Evolutionary conservation across 2,329 filamentous ascomycete genomes (phyloP), one percentile per base, ranked within the genome.

Genomic region (Paraphoma chrysanthemicola): DNA sequence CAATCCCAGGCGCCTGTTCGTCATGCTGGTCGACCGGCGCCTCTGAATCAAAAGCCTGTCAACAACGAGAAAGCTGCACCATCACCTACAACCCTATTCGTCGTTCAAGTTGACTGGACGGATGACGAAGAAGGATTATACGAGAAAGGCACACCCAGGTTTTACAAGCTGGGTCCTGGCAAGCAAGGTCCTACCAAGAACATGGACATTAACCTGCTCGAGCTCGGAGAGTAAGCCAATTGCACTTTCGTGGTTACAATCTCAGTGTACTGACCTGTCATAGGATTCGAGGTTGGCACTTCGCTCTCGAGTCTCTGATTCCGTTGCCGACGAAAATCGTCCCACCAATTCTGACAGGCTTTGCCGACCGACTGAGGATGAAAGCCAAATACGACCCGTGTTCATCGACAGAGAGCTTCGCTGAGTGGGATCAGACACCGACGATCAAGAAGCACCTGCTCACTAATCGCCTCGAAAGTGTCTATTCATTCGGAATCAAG

Each of bases 181-280:
- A 52, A 51, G 4, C 14, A 3, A 11, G 53, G 36, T 2, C 66
- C 66, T 1, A 64, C 48, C 31, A 54, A 64, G 39, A 60, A 72
- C 38, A 66, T 76, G 62, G 71, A 74, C 16, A 57, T 76, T 30
- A 74, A 73, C n/a, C 47, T 76, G 4, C 33, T 75, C 16, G 73
- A 76, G 47, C 56, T 76, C 3, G 69, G 64, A 44, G 66, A 71
- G 66, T 70, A 56, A 49, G 69, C 64, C 6, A 3, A 10, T 16
- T 17, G 11, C n/a, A 7, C 66, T 6, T 74, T 75, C 36, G 58
- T 56, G 3, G 48, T 75, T 3, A 65, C 12, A 31, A 14, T n/a
- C 16, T 10, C 18, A 41, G 16, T 8, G 6, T 10, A 51, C 55
- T 70, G 44, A 71, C 36, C 6, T 23, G 1, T 10, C 46, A 0